Evolutionary conservation across 2,329 filamentous ascomycete genomes (phyloP), one percentile per base, ranked within the genome.

Genomic region (Ilyonectria destructans): DNA sequence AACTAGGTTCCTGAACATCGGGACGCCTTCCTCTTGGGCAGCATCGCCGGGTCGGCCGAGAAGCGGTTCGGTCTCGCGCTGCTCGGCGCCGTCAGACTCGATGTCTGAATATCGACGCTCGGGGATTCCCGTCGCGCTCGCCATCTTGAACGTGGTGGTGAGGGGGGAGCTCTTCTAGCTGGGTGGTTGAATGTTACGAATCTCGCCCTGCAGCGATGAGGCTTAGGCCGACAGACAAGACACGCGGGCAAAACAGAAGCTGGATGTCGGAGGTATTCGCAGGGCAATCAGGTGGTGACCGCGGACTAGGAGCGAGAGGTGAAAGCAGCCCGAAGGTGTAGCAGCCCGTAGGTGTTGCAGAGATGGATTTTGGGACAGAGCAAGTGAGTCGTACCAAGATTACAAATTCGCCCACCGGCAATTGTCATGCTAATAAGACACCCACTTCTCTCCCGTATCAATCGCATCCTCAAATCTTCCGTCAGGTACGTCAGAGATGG

Each of bases 1-100:
- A 70, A 92, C 84, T 46, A 97, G 85, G 77, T 97, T 97, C 74
- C 86, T 85, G 69, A 89, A 84, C 60, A 97, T 85, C 26, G 89
- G 85, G 67, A 89, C 86, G 17, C 87, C 87, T 43, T 91, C 87
- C 66, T 84, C 83, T 83, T 97, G 94, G 56, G 89, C 88, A 10
- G 89, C 93, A 82, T 95, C 93, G 54, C 93, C 93, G 49, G 90
- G 86, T 57, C 86, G 84, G 46, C 85, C 85, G 15, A 86, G 82
- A 10, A 87, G 80, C 33, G 84, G 85, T 70, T 85, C 83, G 29
- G 76, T 79, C 72, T 85, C 83, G 49, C 77, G 65, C 10, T 68
- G 69, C 43, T 80, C 81, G 21, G 63, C 51, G 46, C 69, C 73
- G 37, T 74, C 74, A 29, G 67, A 54, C 40, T 68, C 68, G 12